Evolutionary conservation across 176 grass and related monocot species (phyloP), one percentile per base, ranked within the genome.

Genomic region (Aegilops speltoides): DNA sequence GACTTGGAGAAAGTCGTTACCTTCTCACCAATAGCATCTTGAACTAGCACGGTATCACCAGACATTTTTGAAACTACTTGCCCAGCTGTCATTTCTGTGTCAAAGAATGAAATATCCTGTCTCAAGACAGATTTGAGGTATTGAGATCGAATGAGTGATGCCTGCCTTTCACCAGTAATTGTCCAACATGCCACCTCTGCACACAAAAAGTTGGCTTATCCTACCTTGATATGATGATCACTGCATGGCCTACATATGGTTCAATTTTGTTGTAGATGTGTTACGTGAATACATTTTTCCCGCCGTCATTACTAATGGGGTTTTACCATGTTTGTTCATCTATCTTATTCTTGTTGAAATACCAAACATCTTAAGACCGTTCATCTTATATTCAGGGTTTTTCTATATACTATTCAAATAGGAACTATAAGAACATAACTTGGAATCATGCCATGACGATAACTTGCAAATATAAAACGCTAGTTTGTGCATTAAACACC

Each of bases 101-200:
- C 93, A 22, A 94, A 94, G 56, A 87, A 94, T 75, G 89, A 73
- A 81, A 95, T 91, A 34, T 95, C 88, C 78, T 95, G 90, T 68
- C 71, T 86, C 68, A 95, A 57, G 31, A 95, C 56, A 43, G 90
- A 83, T 80, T 92, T 95, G 13, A 95, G 90, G 80, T 95, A 95
- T 40, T 90, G 2, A 88, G 84, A 88, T 48, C 93, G 85, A 79
- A 95, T 87, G 37, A 52, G 79, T 32, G 86, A 4, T 3, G 93
- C 90, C 54, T 93, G 90, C 76, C 93, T 90, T 80, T 95, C 93
- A 79, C 93, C 90, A 6, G 88, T 95, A 46, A 89, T 89, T 43
- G 89, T 95, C 93, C 90, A 95, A 6, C 93, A 95, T 73, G 93
- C 37, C 19, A 95, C 90, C 90, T 95, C 93, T 95, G 85, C 72